Percentiles rank a stretch among this genome's conserved stretches.
Evolutionary conservation across 73 alveolate genomes (phyloP).

Genomic region (Blepharisma japonicum): DNA sequence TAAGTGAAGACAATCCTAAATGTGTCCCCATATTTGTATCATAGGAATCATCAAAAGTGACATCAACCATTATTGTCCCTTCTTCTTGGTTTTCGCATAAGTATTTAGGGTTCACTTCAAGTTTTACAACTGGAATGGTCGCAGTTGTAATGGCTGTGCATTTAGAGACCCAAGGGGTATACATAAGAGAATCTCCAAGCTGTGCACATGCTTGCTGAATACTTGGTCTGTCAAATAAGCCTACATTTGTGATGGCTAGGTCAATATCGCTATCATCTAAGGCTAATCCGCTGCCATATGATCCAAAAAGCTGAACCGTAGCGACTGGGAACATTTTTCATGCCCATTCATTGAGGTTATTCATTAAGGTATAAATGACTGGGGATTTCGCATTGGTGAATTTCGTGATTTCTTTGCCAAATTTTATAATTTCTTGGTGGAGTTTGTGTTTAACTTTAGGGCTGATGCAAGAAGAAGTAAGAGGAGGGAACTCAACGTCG

Average conservation of each 20-base stretch:
- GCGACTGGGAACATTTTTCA: too few species aligned
- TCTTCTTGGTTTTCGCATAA: slow-evolving; percentile 2
- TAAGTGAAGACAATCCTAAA: slow-evolving; percentile 35
- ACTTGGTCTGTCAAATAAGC: slow-evolving; percentile 28
- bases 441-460: neutral
- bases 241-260: slow-evolving; percentile 27
- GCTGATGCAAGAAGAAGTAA: too few species aligned
- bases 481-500: too few species aligned
- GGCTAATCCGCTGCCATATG: slow-evolving; percentile 43
- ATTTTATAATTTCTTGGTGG: slow-evolving; percentile 14
- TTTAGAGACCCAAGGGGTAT: neutral
- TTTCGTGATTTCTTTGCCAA: neutral
- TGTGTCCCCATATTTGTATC: slow-evolving; percentile 25
- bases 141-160: slow-evolving; percentile 35
- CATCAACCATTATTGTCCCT: slow-evolving; percentile 32
- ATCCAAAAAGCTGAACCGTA: slow-evolving; percentile 27
- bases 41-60: slow-evolving; percentile 37
- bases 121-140: slow-evolving; percentile 41
- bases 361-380: too few species aligned
- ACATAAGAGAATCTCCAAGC: neutral
- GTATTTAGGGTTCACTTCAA: slow-evolving; percentile 23
- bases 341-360: too few species aligned
- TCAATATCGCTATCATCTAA: slow-evolving; percentile 41
- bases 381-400: too few species aligned
- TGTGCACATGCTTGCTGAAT: slow-evolving; percentile 12